These are phyloP conservation scores for Zymoseptoria pseudotritici DNA, from an alignment of 2,329 filamentous ascomycete genomes.

Conservation along the genomic window DNA sequence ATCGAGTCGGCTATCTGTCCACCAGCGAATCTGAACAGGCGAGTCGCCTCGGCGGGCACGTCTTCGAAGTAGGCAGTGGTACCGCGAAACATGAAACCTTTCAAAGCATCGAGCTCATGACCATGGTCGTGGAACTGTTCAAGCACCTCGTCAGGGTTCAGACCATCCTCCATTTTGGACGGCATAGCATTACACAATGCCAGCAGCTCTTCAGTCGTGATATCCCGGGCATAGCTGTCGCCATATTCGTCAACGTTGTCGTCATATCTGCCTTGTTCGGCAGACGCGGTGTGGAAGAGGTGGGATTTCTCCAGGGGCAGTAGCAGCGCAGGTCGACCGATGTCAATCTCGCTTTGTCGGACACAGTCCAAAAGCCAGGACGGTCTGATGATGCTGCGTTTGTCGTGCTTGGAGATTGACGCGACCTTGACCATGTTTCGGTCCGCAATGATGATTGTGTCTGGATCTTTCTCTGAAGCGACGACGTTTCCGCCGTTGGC, in stretches of 20 bases:
- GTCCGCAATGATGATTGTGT: slow-evolving; percentile 70
- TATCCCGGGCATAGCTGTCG: slow-evolving; percentile 74
- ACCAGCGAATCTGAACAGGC: slow-evolving; percentile 56
- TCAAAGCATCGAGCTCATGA: slow-evolving; percentile 45
- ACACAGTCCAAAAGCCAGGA: slow-evolving; percentile 81
- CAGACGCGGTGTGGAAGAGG: slow-evolving; percentile 61
- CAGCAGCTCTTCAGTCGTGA: slow-evolving; percentile 56
- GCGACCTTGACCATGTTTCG: slow-evolving; percentile 74
- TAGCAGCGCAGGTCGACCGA: slow-evolving; percentile 47
- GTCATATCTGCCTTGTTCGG: slow-evolving; percentile 47
- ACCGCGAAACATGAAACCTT: slow-evolving; percentile 47
- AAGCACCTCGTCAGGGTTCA: slow-evolving; percentile 46
- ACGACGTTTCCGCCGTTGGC: slow-evolving; percentile 72
- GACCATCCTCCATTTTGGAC: slow-evolving; percentile 38
- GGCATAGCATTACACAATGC: slow-evolving; percentile 45
- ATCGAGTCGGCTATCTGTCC: slow-evolving; percentile 50
- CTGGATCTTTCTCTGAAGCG: slow-evolving; percentile 59
- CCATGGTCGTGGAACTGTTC: slow-evolving; percentile 50
- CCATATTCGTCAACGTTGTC: slow-evolving; percentile 66
- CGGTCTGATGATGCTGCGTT: slow-evolving; percentile 66
- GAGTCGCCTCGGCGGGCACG: slow-evolving; percentile 25
- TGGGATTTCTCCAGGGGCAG: slow-evolving; percentile 63
- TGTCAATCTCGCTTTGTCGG: slow-evolving; percentile 49
- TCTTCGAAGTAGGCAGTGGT: slow-evolving; percentile 38
- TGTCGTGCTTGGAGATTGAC: slow-evolving; percentile 66